Evolutionary conservation across 2,329 filamentous ascomycete genomes (phyloP), one percentile per base, ranked within the genome.

Genomic region (Hysterium pulicare): DNA sequence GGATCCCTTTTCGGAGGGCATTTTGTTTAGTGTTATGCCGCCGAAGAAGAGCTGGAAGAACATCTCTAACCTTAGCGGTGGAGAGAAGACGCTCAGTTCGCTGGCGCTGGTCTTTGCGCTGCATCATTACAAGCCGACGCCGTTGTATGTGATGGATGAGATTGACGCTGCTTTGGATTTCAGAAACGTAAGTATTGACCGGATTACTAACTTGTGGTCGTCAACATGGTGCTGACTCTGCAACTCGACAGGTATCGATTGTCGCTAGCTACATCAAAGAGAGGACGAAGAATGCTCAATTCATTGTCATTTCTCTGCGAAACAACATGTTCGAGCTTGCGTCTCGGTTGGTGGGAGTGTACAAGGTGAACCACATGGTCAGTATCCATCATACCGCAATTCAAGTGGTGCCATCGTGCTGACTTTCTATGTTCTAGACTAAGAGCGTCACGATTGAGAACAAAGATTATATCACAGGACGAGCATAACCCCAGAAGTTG

Each of bases 21-120:
- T 98, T 49, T 67, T 96, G 36, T 98, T 98, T 74, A 91, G 85
- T 42, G 94, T 98, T 53, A 98, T 98, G 93, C 94, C 93, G 38
- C 93, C 93, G 10, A 98, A 98, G 81, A 98, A 98, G 79, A 93
- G 86, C 61, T 98, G 94, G 94, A 98, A 96, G 79, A 98, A 97
- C 65, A 98, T 98, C 62, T 85, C 86, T 62, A 97, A 98, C 66
- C 66, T 98, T 55, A 91, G 86, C 23, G 93, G 93, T 74, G 93
- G 93, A 50, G 93, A 98, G 72, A 98, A 98, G 81, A 98, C 93
- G 28, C 72, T 98, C 48, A 93, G 87, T 54, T 91, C 86, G 68
- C 71, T 98, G 69, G 93, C 93, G 17, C 73, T 98, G 44, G 93
- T 98, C n/a, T 98, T 98, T 74, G 93, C 93, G 22, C 71, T 98